phyloP scores from a whole-genome alignment of 2,329 filamentous ascomycete species.

The Pestalotiopsis sp. region DNA sequence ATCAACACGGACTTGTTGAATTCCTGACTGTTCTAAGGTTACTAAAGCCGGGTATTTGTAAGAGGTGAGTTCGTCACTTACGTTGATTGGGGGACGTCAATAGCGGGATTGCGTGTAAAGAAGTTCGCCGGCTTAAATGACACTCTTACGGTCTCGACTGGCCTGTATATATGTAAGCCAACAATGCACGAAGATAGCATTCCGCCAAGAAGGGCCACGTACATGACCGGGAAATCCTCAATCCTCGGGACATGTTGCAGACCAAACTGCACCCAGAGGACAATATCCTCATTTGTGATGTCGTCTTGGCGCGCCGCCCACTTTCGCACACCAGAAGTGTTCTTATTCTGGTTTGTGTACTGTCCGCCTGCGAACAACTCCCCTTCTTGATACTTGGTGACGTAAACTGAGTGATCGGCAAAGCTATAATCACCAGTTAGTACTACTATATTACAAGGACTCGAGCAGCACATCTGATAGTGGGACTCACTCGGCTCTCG shows the following conservation, averaged over 20 bases:
- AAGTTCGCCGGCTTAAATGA: conserved; percentile 9
- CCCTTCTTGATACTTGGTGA: conserved; percentile 10
- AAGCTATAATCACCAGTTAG: conserved; percentile 2
- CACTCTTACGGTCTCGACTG: conserved; percentile 9
- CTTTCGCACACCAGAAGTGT: conserved; percentile 7
- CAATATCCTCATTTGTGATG: conserved; percentile 6
- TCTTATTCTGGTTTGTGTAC: conserved; percentile 10
- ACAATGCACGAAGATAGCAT: not conserved
- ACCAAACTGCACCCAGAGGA: conserved; percentile 8
- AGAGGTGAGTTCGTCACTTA: not conserved
- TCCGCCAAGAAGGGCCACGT: not conserved
- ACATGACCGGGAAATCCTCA: conserved; percentile 12
- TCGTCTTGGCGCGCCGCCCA: conserved; percentile 6
- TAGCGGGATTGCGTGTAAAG: conserved; percentile 10
- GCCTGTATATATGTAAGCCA: conserved; percentile 1
- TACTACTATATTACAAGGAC: not conserved
- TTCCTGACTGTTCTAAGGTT: conserved; percentile 3
- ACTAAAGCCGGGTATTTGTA: not conserved
- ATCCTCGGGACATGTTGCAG: conserved; percentile 6
- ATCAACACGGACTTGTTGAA: conserved; percentile 4
- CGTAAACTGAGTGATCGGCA: conserved; percentile 6
- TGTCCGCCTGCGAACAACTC: conserved; percentile 8
- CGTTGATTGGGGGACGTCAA: conserved; percentile 9
- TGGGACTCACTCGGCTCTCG: conserved; percentile 22
- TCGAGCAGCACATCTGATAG: not conserved